These are phyloP conservation scores for Pythium sp. DNA, from an alignment of 352 stramenopile species.

Conservation along the genomic window DNA sequence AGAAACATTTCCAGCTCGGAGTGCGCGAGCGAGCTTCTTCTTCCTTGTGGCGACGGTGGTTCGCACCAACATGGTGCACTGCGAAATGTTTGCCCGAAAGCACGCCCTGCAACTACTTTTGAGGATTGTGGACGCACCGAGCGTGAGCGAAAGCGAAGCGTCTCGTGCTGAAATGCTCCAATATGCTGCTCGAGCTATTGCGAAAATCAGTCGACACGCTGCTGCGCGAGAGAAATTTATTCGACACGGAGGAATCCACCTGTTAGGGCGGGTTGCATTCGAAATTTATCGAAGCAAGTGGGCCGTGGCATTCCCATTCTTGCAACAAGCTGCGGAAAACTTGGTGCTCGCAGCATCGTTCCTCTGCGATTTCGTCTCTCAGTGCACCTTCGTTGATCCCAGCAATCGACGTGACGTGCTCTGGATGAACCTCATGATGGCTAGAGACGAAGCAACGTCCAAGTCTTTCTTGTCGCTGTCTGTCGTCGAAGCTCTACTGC, in stretches of 20 bases:
- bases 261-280: constrained; percentile 25
- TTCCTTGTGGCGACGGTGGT: constrained; percentile 24
- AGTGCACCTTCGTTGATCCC: constrained; percentile 5
- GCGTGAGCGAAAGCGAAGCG: constrained; percentile 1
- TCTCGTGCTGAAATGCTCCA: constrained; percentile 22
- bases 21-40: constrained; percentile 22
- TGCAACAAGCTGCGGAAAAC: constrained; percentile 20
- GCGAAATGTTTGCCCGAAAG: constrained; percentile 25
- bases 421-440: constrained; percentile 9
- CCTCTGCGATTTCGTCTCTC: constrained; percentile 21
- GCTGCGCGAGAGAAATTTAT: constrained; percentile 23
- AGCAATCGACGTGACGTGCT: constrained; percentile 3
- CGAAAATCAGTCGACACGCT: constrained; percentile 23
- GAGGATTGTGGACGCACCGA: constrained; percentile 4
- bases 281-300: constrained; percentile 9
- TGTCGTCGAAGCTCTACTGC: constrained; percentile 6
- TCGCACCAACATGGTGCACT: constrained; percentile 28
- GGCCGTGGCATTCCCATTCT: neutral
- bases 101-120: constrained; percentile 21
- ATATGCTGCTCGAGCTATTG: constrained; percentile 22
- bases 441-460: neutral
- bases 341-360: constrained; percentile 28
- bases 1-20: constrained; percentile 19
- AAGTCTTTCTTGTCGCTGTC: neutral
- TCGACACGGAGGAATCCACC: constrained; percentile 21